Evolutionary conservation across 371 early-diverging fungal species (phyloP), one percentile per base, ranked within the genome.

Genomic region (Rhizopus arrhizus): DNA sequence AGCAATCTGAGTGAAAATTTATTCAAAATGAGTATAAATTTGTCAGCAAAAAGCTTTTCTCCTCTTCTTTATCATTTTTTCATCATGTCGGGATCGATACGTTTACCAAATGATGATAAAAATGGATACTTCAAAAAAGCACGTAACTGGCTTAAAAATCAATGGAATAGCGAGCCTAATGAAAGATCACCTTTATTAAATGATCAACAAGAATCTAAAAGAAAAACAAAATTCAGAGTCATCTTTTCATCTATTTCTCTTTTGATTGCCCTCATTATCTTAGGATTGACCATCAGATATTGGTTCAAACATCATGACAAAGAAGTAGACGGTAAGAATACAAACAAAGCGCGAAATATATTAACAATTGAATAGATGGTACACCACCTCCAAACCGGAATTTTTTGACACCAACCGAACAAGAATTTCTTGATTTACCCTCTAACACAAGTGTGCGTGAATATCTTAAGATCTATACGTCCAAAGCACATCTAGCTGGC

Each of bases 401-500:
- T 22, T 22, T 22, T 13, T 43, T 65, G 35, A 49, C 62, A 11
- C 41, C 29, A 9, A 65, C 62, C 0, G 69, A 69, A 32, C 50
- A 61, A 47, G 59, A 58, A 56, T 61, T 69, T 58, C 40, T 69
- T 2, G 59, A 61, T 36, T 47, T 65, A 40, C 64, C 69, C 43
- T 69, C 69, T 2, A 29, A 58, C 12, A 48, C 61, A 7, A 45
- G 58, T 16, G 22, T 65, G 7, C 51, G 51, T 10, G 48, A 43
- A 3, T 69, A 65, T 49, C 48, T 69, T 4, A 34, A 50, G 28
- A 52, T 54, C 7, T 87, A 85, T 50, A 74, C 85, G 6, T 85
- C 86, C 0, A 77, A 74, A 45, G 70, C 82, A 7, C 86, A 85
- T 60, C 57, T 83, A 33, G 87, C 84, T 12, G 87, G 87, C 8